Evolutionary conservation across 306 rosid species (phyloP).

Genomic region (Ormosia emarginata): DNA sequence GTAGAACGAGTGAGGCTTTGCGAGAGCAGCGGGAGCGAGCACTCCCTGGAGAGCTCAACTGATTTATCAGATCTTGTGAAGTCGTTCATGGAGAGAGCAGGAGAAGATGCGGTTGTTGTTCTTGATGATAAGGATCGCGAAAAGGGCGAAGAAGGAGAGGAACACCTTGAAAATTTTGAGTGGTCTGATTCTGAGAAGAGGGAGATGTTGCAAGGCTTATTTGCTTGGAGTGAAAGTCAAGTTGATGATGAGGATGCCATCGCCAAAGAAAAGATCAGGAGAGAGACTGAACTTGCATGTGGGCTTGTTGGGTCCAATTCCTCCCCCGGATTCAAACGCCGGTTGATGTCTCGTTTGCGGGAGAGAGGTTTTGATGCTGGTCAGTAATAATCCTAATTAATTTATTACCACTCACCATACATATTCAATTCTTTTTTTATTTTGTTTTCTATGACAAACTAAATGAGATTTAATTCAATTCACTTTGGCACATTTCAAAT

Average conservation of each 20-base stretch:
- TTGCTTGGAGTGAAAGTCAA: background rate
- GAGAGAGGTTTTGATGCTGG: conserved; percentile 83
- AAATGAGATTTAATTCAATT: background rate
- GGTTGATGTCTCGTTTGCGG: conserved; percentile 60
- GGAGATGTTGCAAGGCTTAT: conserved; percentile 30
- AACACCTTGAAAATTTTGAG: background rate
- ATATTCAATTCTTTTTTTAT: no score
- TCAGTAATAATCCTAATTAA: conserved; percentile 19
- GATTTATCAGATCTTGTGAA: conserved; percentile 72
- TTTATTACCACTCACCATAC: no score
- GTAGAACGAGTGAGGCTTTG: conserved; percentile 44
- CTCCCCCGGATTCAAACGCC: conserved; percentile 49
- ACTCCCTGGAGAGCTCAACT: conserved; percentile 53
- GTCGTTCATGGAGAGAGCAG: conserved; percentile 61
- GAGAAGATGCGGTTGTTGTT: background rate
- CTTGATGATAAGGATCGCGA: no score
- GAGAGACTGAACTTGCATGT: conserved; percentile 38
- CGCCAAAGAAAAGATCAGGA: conserved; percentile 31
- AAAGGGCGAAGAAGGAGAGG: no score
- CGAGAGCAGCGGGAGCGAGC: conserved; percentile 89
- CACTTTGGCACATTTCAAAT: background rate
- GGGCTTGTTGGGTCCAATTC: conserved; percentile 22
- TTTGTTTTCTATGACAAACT: no score
- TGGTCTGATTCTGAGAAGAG: conserved; percentile 31
- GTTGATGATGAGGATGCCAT: conserved; percentile 1